Conservation (phyloP, 139 green algal species). For the Chara braunii region DNA sequence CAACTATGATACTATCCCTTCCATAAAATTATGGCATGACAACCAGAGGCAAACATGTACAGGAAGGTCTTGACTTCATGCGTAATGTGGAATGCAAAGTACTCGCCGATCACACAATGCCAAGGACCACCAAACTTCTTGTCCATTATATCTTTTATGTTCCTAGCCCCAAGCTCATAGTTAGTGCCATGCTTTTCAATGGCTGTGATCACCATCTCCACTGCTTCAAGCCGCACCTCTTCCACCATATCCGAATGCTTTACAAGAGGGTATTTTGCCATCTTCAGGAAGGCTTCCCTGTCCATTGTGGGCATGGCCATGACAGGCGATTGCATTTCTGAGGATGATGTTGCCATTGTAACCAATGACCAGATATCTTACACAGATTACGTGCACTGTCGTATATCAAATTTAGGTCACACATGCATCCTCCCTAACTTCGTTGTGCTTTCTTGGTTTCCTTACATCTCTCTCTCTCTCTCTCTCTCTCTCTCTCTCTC, state of each 20-base stretch:
- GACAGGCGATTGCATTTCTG: too few species aligned
- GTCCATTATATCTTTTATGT: conserved; percentile 87
- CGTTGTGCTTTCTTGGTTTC: too few species aligned
- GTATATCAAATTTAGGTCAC: too few species aligned
- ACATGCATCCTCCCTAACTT: too few species aligned
- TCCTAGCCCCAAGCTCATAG: not conserved
- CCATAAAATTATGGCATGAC: conserved; percentile 74
- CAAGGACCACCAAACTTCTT: conserved; percentile 84
- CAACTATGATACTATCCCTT: too few species aligned
- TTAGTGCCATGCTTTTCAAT: conserved; percentile 13
- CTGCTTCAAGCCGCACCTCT: conserved; percentile 60
- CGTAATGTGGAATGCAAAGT: conserved; percentile 77
- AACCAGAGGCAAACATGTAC: conserved; percentile 72
- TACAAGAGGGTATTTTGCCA: conserved; percentile 73
- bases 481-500: too few species aligned
- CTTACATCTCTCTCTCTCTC: too few species aligned
- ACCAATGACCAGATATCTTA: too few species aligned
- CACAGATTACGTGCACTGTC: too few species aligned
- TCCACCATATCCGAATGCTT: conserved; percentile 46
- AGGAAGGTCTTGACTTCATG: conserved; percentile 82
- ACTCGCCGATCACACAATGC: conserved; percentile 74
- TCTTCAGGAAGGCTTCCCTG: conserved; percentile 45
- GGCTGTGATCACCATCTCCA: conserved; percentile 18
- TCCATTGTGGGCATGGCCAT: too few species aligned
- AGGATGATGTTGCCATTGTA: too few species aligned